Evolutionary conservation across 352 stramenopile species (phyloP), one percentile per base, ranked within the genome.

Genomic region (Phytopythium aichiense): DNA sequence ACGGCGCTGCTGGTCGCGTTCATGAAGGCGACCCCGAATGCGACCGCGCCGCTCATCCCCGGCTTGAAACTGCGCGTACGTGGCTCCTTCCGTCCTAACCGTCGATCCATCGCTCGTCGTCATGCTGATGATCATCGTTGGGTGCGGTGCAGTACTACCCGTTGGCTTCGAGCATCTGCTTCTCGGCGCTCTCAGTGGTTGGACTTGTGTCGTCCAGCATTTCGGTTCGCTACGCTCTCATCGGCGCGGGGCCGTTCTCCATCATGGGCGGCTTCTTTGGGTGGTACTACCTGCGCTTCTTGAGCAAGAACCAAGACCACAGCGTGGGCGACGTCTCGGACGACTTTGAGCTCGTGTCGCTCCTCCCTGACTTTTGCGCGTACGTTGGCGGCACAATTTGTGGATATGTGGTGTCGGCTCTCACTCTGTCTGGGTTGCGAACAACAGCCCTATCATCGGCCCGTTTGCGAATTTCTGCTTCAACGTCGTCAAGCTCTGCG

Each of bases 221-320:
- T 2, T 58, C 77, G 16, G 46, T 91, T 42, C 81, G 72, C n/a
- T 67, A 66, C 6, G 73, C 80, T 18, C 63, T 94, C 4, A 64
- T 90, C 48, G 84, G 83, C 59, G 83, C 87, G 28, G 87, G 84
- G 0, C 87, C 87, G 15, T 93, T 84, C 58, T 87, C 87, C 30
- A 54, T 88, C 15, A 73, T 91, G 20, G 87, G 87, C 25, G 79
- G 82, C 53, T 95, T 75, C 68, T 88, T 93, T 60, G 84, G 84
- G 15, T 95, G 87, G 87, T 93, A 88, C 62, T 94, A 92, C 65
- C 75, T 95, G 28, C 87, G 87, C 30, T 94, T 94, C 62, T 67
- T 94, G 18, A 82, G 85, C 63, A 89, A 88, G 64, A 95, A 94
- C 64, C 58, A 65, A 20, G 87, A 94, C 38, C 69, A 79, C 28